Evolutionary conservation across 1,139 yeast genomes (phyloP).

Genomic region (Saccharomycopsis crataegensis): DNA sequence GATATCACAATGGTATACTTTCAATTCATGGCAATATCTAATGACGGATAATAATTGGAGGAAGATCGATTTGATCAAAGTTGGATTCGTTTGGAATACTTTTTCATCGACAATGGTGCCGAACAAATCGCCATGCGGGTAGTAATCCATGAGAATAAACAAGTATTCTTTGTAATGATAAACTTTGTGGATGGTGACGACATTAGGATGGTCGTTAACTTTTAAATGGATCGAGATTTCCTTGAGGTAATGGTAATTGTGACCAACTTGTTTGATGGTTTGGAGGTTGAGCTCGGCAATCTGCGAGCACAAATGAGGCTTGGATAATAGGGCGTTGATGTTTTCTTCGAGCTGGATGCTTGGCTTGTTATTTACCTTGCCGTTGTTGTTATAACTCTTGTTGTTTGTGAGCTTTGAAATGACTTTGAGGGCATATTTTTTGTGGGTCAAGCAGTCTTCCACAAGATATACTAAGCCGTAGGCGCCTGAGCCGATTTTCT

Average conservation of each 20-base stretch:
- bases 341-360: conserved; percentile 27
- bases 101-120: conserved; percentile 66
- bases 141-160: conserved; percentile 76
- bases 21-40: conserved; percentile 55
- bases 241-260: conserved; percentile 42
- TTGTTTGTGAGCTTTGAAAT: conserved; percentile 41
- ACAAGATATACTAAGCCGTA: conserved; percentile 80
- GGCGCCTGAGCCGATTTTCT: conserved; percentile 81
- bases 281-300: conserved; percentile 36
- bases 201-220: conserved; percentile 72
- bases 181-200: conserved; percentile 71
- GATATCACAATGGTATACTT: conserved; percentile 80
- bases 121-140: conserved; percentile 76
- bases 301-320: conserved; percentile 19
- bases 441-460: conserved; percentile 42
- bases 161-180: conserved; percentile 46
- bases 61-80: conserved; percentile 62
- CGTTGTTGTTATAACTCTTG: conserved; percentile 25
- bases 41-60: conserved; percentile 70
- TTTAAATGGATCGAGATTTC: conserved; percentile 68
- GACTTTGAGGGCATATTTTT: conserved; percentile 65
- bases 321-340: conserved; percentile 7
- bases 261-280: conserved; percentile 37
- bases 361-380: conserved; percentile 24
- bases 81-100: conserved; percentile 45